A percentile compares a stretch with the other conserved stretches of the same genome.
Conservation (phyloP, 768 basidiomycete genomes). For the Boletus pseudo-olivaceus region DNA sequence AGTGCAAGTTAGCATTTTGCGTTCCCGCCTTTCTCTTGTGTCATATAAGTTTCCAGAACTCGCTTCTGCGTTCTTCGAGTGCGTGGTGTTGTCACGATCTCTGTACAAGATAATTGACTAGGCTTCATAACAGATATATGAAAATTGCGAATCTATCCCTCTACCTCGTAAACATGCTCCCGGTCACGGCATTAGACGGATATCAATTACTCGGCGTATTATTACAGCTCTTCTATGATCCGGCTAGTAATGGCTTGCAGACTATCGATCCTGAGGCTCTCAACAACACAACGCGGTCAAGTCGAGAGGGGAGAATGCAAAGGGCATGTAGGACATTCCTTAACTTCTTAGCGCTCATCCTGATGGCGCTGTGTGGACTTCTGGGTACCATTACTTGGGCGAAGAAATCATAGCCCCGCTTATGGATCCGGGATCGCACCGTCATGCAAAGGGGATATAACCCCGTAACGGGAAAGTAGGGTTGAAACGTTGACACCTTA, state of each 20-base stretch:
- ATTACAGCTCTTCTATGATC: constrained; percentile 21
- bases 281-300: background rate
- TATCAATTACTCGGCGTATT: constrained; percentile 46
- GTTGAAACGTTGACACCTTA: background rate
- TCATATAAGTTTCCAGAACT: constrained; percentile 23
- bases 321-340: constrained; percentile 15
- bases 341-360: constrained; percentile 16
- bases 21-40: constrained; percentile 33
- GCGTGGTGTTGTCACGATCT: constrained; percentile 24
- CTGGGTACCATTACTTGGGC: constrained; percentile 18
- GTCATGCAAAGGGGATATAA: too few species aligned
- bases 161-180: constrained; percentile 79
- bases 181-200: constrained; percentile 71
- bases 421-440: too few species aligned
- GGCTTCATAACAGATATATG: constrained; percentile 47
- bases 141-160: constrained; percentile 69
- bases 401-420: constrained; percentile 11
- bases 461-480: too few species aligned
- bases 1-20: constrained; percentile 54
- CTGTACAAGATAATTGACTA: background rate
- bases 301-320: constrained; percentile 11
- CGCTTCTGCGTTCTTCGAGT: constrained; percentile 50
- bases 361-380: constrained; percentile 22
- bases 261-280: constrained; percentile 23
- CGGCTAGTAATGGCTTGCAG: background rate